Conservation (phyloP, 2,329 filamentous ascomycete species). For the Fusarium austroafricanum region DNA sequence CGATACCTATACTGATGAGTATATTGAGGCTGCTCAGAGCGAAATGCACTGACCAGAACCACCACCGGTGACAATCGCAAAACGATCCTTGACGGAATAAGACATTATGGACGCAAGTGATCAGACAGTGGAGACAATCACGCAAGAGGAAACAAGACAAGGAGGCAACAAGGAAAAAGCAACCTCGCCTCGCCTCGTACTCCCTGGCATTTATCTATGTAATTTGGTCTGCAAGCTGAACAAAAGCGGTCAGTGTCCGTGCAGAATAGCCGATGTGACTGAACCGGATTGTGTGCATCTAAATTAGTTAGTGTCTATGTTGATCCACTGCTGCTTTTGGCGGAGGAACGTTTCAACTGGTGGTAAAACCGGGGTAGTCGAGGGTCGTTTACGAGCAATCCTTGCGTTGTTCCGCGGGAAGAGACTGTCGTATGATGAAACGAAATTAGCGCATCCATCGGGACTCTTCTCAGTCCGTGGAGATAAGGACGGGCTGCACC, state of each 20-base stretch:
- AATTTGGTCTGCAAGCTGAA: too few species aligned
- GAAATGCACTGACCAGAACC: conserved; percentile 18
- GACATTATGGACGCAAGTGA: conserved; percentile 1
- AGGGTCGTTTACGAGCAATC: too few species aligned
- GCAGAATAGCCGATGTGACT: too few species aligned
- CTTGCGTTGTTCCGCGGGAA: background rate
- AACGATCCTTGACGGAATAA: conserved; percentile 12
- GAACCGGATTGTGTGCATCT: too few species aligned
- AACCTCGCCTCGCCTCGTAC: background rate
- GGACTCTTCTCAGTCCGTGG: too few species aligned
- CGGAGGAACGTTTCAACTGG: background rate
- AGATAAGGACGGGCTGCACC: too few species aligned
- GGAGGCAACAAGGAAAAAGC: background rate
- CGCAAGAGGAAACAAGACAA: background rate
- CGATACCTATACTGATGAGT: conserved; percentile 17
- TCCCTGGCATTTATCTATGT: background rate
- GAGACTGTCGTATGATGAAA: background rate
- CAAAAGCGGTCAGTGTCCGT: background rate
- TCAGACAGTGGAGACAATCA: background rate
- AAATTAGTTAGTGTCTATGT: too few species aligned
- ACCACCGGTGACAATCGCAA: conserved; percentile 32
- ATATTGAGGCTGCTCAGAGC: too few species aligned
- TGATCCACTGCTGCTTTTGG: background rate
- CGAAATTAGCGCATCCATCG: too few species aligned
- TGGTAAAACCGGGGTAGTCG: too few species aligned